Base-by-base conservation (phyloP, 2,329 filamentous ascomycete species). In the Pyrenochaeta sp. region DNA sequence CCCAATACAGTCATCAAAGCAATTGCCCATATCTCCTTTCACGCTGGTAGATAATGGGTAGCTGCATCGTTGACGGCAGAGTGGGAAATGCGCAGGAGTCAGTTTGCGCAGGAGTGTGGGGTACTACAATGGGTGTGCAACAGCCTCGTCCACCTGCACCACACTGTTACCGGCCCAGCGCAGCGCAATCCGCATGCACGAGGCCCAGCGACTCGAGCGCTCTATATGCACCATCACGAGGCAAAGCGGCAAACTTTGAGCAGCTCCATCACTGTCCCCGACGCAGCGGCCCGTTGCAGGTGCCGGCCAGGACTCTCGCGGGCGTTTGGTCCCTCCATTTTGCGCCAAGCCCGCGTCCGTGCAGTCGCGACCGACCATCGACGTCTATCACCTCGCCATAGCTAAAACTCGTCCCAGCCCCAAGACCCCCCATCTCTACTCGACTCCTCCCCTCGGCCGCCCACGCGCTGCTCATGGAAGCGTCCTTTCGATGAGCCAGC, bases 401-500 rank as follows among this genome's bases (percentile, higher is more conserved):
- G 38, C 50, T 47, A 56, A 54, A 47, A 49, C 37, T 37, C 55
- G 45, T 53, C 53, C 38, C 41, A 44, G 50, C 45, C 48, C 56
- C 44, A 44, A 35, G 35, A 32, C 40, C 43, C 42, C 47, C 56
- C 56, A 49, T 48, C 54, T 41, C 53, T 37, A 38, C 44, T 49
- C 41, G n/a, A n/a, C 36, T 39, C 35, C 40, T 51, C 44, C 46
- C 47, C 53, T 51, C 41, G 50, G 55, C 60, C 61, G 58, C 61
- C 54, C 51, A 51, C 58, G 66, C 67, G 68, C 60, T 65, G 61
- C 69, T 65, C 60, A 73, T 73, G 71, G 70, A 65, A 71, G 61
- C 62, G 57, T 62, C 65, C 60, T 64, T 70, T 69, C 69, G 73
- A 74, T 73, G 71, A 74, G 69, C 72, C 76, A 81, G 74, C 77